phyloP scores from a whole-genome alignment of 352 stramenopile species.

The Phytophthora multivora region DNA sequence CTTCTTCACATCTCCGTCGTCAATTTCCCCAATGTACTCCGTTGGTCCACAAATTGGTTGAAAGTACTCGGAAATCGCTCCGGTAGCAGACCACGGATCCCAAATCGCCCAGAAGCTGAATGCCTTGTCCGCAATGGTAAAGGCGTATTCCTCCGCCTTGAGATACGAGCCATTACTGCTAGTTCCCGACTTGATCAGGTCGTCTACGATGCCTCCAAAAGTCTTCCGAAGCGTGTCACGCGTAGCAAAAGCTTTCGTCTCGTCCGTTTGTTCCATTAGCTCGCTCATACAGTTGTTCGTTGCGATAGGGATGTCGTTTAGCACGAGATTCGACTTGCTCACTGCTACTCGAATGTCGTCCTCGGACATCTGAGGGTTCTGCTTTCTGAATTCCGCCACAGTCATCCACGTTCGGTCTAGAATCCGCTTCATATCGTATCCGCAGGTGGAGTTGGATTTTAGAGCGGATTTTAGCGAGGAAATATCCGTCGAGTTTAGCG shows the following conservation, averaged over 20 bases:
- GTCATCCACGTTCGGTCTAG: slow-evolving; percentile 42
- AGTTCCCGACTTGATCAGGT: slow-evolving; percentile 43
- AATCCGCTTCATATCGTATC: slow-evolving; percentile 39
- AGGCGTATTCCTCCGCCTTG: slow-evolving; percentile 36
- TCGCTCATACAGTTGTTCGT: slow-evolving; percentile 49
- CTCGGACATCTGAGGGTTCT: slow-evolving; percentile 34
- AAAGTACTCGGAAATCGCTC: slow-evolving; percentile 47
- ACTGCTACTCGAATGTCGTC: slow-evolving; percentile 35
- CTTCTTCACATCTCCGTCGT: slow-evolving; percentile 42
- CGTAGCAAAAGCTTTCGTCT: slow-evolving; percentile 24
- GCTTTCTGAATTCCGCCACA: slow-evolving; percentile 26
- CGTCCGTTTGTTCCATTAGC: slow-evolving; percentile 23
- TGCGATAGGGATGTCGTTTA: slow-evolving; percentile 54
- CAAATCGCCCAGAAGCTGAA: slow-evolving; percentile 48
- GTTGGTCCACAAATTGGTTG: slow-evolving; percentile 52
- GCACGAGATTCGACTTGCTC: slow-evolving; percentile 48
- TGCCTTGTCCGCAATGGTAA: slow-evolving; percentile 45
- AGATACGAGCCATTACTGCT: slow-evolving; percentile 39
- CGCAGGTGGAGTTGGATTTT: slow-evolving; percentile 34
- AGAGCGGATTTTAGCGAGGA: slow-evolving; percentile 29
- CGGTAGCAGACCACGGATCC: slow-evolving; percentile 48
- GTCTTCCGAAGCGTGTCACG: slow-evolving; percentile 57
- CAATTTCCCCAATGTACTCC: slow-evolving; percentile 46
- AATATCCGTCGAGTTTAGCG: slow-evolving; percentile 26
- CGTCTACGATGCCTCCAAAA: slow-evolving; percentile 45